Percentiles rank a stretch among this genome's conserved stretches.
These are phyloP conservation scores for Pythium biforme DNA, from an alignment of 352 stramenopile species.

Conservation along the genomic window DNA sequence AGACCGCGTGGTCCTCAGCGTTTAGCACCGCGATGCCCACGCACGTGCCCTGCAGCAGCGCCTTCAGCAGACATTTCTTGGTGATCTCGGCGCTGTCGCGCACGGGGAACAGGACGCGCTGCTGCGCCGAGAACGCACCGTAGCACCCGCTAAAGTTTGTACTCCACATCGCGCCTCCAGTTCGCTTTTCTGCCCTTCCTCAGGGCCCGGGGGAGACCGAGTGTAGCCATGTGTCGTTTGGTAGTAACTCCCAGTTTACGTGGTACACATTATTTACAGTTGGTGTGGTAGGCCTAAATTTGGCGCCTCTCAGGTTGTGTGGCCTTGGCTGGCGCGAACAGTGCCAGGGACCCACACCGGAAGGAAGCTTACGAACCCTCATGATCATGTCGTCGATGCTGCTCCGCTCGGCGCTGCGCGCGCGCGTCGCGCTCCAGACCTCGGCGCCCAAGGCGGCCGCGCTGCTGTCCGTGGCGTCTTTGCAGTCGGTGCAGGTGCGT, in stretches of 20 bases:
- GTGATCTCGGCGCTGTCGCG: constrained; percentile 21
- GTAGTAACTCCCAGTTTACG: not conserved
- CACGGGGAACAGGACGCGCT: constrained; percentile 57
- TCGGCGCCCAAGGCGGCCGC: not conserved
- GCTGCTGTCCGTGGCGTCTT: not conserved
- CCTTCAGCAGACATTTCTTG: constrained; percentile 29
- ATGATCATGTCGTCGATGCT: constrained; percentile 41
- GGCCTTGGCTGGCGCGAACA: constrained; percentile 30
- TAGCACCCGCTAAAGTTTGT: constrained; percentile 33
- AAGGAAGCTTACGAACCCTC: not conserved
- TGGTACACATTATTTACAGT: constrained; percentile 8
- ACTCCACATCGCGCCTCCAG: constrained; percentile 48
- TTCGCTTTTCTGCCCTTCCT: not conserved
- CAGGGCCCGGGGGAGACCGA: not conserved
- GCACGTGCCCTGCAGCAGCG: constrained; percentile 37
- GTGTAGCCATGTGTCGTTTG: constrained; percentile 21
- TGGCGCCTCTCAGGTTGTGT: not conserved
- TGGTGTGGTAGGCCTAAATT: constrained; percentile 19
- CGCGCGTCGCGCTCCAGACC: constrained; percentile 15
- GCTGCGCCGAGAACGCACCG: constrained; percentile 37
- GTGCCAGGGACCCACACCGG: not conserved
- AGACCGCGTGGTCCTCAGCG: constrained; percentile 29
- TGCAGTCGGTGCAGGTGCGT: constrained; percentile 14
- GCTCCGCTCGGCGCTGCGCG: constrained; percentile 40
- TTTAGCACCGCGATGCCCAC: constrained; percentile 34